Conservation (phyloP, 768 basidiomycete species). For the Pulveroboletus sp. region DNA sequence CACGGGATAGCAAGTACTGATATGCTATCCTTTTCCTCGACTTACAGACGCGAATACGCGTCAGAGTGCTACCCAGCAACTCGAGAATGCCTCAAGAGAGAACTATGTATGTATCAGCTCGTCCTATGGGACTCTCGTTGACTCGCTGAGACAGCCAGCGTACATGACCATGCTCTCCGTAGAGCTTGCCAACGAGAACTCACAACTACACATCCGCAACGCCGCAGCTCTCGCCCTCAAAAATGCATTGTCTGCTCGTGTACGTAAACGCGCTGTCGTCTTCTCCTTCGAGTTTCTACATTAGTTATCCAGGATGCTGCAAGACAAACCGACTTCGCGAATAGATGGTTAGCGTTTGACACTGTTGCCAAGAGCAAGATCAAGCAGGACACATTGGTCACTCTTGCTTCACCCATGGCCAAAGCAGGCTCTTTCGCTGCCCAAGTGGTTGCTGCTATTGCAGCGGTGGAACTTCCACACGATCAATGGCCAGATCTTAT, state of each 20-base stretch:
- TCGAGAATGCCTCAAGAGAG: slow-evolving; percentile 79
- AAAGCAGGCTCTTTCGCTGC: slow-evolving; percentile 86
- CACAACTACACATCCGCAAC: slow-evolving; percentile 72
- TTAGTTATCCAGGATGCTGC: slow-evolving; percentile 53
- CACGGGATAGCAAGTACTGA: slow-evolving; percentile 32
- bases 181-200: slow-evolving; percentile 75
- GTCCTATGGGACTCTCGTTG: neutral
- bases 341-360: slow-evolving; percentile 78
- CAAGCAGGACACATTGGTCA: slow-evolving; percentile 81
- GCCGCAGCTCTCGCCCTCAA: slow-evolving; percentile 97
- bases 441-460: slow-evolving; percentile 92
- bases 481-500: slow-evolving; percentile 90
- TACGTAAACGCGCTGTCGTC: slow-evolving; percentile 42
- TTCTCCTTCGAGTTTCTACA: slow-evolving; percentile 17
- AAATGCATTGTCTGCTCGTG: slow-evolving; percentile 87
- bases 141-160: slow-evolving; percentile 54
- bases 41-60: slow-evolving; percentile 78
- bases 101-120: slow-evolving; percentile 71
- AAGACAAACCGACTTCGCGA: slow-evolving; percentile 70
- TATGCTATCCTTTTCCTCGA: slow-evolving; percentile 17
- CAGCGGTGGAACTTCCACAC: slow-evolving; percentile 84
- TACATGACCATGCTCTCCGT: slow-evolving; percentile 90
- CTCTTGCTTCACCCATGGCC: slow-evolving; percentile 64
- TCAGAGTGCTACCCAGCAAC: slow-evolving; percentile 85
- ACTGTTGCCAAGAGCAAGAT: slow-evolving; percentile 67